These are phyloP conservation scores for Castanospermum australe DNA, from an alignment of 306 rosid genomes.

Conservation along the genomic window DNA sequence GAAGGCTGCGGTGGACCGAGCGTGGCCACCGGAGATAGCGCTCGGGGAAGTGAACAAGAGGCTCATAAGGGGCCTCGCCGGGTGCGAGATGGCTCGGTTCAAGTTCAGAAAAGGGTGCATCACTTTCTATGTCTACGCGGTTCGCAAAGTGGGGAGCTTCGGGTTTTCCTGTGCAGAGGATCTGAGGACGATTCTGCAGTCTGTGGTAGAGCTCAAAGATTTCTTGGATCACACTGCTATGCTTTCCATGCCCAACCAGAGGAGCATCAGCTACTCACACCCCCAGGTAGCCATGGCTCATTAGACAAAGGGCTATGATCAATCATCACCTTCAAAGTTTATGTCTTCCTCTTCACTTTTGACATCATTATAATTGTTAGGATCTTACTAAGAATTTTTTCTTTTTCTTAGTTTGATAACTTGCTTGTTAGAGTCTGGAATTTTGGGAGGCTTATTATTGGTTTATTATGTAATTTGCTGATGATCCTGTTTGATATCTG, in stretches of 20 bases:
- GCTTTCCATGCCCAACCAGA: conserved; percentile 92
- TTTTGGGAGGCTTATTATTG: conserved; percentile 46
- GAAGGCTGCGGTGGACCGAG: conserved; percentile 57
- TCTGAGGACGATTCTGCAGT: conserved; percentile 66
- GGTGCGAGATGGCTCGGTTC: conserved; percentile 87
- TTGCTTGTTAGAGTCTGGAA: conserved; percentile 10
- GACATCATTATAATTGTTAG: conserved; percentile 20
- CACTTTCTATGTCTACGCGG: conserved; percentile 90
- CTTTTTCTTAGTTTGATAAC: conserved; percentile 20
- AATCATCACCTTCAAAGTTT: conserved; percentile 3
- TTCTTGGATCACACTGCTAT: conserved; percentile 95
- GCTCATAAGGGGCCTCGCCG: conserved; percentile 69
- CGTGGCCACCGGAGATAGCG: conserved; percentile 83
- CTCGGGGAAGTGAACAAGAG: conserved; percentile 86
- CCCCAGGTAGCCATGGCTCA: conserved; percentile 85
- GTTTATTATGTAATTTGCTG: conserved; percentile 72
- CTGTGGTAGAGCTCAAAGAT: conserved; percentile 85
- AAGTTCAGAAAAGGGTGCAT: conserved; percentile 95
- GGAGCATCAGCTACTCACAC: conserved; percentile 62
- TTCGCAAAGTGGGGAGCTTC: conserved; percentile 59
- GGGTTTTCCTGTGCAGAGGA: conserved; percentile 75
- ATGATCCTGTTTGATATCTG: conserved; percentile 42
- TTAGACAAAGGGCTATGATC: conserved; percentile 32
- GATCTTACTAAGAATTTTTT: neutral
- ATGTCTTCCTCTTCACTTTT: conserved; percentile 16